Conservation (phyloP, 495 filamentous ascomycete genomes). For the Trichodelitschia bisporula region DNA sequence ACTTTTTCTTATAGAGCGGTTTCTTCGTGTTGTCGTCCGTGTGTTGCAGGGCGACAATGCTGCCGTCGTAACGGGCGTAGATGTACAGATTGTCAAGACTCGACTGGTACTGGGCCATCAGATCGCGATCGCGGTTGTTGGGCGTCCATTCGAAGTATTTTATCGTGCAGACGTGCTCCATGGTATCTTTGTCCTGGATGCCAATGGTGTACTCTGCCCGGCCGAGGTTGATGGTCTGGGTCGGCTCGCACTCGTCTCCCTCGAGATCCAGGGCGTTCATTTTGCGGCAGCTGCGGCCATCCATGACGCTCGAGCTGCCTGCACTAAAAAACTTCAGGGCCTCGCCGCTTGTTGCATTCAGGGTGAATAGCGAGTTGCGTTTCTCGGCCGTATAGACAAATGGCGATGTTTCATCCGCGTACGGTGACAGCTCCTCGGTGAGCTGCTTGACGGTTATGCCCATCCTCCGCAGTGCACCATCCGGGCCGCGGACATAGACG, state of each 20-base stretch:
- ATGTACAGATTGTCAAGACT: constrained; percentile 79
- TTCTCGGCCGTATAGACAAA: constrained; percentile 64
- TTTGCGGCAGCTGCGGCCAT: constrained; percentile 29
- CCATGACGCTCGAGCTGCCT: constrained; percentile 24
- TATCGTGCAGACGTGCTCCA: constrained; percentile 62
- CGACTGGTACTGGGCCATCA: constrained; percentile 50
- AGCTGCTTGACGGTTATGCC: constrained; percentile 59
- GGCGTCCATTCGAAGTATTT: constrained; percentile 90
- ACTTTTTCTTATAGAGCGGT: constrained; percentile 31
- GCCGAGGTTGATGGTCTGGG: constrained; percentile 51
- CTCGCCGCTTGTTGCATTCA: constrained; percentile 63
- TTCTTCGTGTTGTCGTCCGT: constrained; percentile 21
- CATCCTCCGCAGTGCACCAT: constrained; percentile 34
- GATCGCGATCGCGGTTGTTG: constrained; percentile 74
- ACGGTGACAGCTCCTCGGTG: constrained; percentile 40
- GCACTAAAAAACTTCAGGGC: constrained; percentile 43
- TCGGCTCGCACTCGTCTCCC: constrained; percentile 46
- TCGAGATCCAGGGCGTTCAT: constrained; percentile 35
- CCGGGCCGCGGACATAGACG: constrained; percentile 43
- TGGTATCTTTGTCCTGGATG: constrained; percentile 53
- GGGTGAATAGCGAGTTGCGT: constrained; percentile 52
- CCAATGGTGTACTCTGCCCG: constrained; percentile 69
- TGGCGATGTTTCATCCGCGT: constrained; percentile 37
- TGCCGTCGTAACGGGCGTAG: constrained; percentile 69
- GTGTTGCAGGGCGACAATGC: constrained; percentile 57